Base-by-base conservation (phyloP, 768 basidiomycete genomes). In the Cyclocybe aegerita region DNA sequence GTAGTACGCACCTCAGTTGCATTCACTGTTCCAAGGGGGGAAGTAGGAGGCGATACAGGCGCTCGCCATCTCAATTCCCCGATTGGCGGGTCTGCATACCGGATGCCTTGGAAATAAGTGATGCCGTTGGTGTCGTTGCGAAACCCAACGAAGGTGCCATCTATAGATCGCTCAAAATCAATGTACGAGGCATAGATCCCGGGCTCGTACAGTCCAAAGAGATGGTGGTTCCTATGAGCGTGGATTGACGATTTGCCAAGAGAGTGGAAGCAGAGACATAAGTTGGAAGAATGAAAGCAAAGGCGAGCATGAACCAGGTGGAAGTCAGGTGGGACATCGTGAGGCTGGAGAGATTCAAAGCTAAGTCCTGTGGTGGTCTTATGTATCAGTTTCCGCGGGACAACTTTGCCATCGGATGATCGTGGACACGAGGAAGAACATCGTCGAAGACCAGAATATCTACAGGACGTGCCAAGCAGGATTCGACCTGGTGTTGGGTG, bases 31-130 rank as follows among this genome's bases (percentile, higher is more conserved):
- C 73, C 73, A 1, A 75, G 58, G 10, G 70, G 58, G 14, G 31
- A 63, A n/a, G 63, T 67, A 4, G 73, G 73, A 33, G 73, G 73
- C 4, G 61, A 64, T 7, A 74, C 67, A 11, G 74, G 70, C 4
- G 71, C 67, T 43, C 65, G 60, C 71, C 71, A 77, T 34, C 74
- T 69, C 37, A 73, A 64, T 12, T 72, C 58, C 0, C 73, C 75
- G 30, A 71, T 43, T 3, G 77, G 75, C 8, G 75, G 61, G 52
- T 77, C 75, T 29, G 75, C 74, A 52, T 68, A 76, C 14, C 70
- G 75, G 35, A 77, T 59, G 2, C 76, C 76, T 8, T 55, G 60
- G 55, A 70, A 76, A n/a, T 61, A 70, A 8, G 63, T 68, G 12
- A 73, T 66, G 2, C 66, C 65, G 17, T 60, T 66, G 9, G 61